Base-by-base conservation (phyloP, 2,329 filamentous ascomycete species). In the Nothophoma quercina region DNA sequence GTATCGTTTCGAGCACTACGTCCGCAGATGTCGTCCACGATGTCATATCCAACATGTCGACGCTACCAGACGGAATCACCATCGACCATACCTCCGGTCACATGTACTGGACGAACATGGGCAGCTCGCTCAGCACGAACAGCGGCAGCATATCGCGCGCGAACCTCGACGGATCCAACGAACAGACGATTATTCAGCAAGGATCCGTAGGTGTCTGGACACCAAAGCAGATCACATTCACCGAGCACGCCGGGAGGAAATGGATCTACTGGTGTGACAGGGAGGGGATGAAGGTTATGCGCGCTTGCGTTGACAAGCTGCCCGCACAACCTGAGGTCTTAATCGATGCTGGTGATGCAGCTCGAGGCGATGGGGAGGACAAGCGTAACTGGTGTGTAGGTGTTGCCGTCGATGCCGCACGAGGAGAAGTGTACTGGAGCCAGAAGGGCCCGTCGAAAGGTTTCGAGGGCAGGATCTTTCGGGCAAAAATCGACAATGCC, bases 401-500 rank as follows among this genome's bases (percentile, higher is more conserved):
- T 1, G 75, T 87, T 25, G 67, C 79, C 0, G 74, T 87, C 0
- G 77, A 78, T 7, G 69, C 70, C 0, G 53, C 65, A 1, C 67
- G 71, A 0, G 76, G 77, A 12, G 75, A 78, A 32, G 73, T 87
- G 39, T 86, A 82, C 73, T 87, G 84, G 84, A 83, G 81, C 0
- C 84, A 86, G 45, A 86, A 87, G 60, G 84, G 85, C 0, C 70
- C 74, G 0, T 76, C 78, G 3, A 86, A 86, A 65, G 77, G 73
- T 0, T 70, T 66, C 2, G 62, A 77, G 34, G 85, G 85, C 0
- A 74, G 79, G 5, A 85, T 87, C 25, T 82, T 83, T 61, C 70
- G 75, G 2, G 82, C 83, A 0, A 70, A 80, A 0, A 59, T 71
- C 0, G 79, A 83, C 23, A 69, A 82, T 21, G 72, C 76, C 40